A percentile compares a stretch with the other conserved stretches of the same genome.
Evolutionary conservation across 2,329 filamentous ascomycete species (phyloP).

Genomic region (Arthroderma sp.): DNA sequence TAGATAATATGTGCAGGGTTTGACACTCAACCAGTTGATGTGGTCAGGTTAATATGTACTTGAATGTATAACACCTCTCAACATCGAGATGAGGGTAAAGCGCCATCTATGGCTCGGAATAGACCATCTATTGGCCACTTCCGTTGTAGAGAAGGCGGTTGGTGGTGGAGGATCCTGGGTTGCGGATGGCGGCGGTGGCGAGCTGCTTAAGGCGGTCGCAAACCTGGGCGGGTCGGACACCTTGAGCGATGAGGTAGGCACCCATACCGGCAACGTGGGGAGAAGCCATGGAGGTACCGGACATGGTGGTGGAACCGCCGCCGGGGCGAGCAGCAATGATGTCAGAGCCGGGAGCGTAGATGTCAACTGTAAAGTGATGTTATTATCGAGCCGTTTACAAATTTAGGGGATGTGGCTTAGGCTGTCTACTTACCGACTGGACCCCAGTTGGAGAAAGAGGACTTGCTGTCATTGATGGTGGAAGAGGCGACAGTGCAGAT

Average conservation of each 20-base stretch:
- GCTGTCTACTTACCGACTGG: slow-evolving; percentile 22
- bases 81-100: not conserved
- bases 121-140: not conserved
- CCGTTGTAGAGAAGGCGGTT: slow-evolving; percentile 24
- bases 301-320: slow-evolving; percentile 36
- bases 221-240: slow-evolving; percentile 35
- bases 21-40: slow-evolving; percentile 4
- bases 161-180: slow-evolving; percentile 18
- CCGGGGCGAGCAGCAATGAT: slow-evolving; percentile 41
- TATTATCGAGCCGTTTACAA: slow-evolving; percentile 16
- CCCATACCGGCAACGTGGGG: slow-evolving; percentile 43
- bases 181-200: slow-evolving; percentile 26
- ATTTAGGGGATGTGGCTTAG: not conserved
- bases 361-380: slow-evolving; percentile 32
- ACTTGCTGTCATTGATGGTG: slow-evolving; percentile 23
- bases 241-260: slow-evolving; percentile 35
- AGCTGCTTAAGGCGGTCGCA: slow-evolving; percentile 42
- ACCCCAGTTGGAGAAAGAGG: slow-evolving; percentile 34
- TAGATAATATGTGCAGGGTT: slow-evolving; percentile 1
- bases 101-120: not conserved
- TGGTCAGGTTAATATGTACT: slow-evolving; percentile 1
- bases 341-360: slow-evolving; percentile 46
- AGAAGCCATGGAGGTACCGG: slow-evolving; percentile 28
- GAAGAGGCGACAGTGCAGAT: slow-evolving; percentile 35
- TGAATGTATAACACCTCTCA: not conserved